These are phyloP conservation scores for Chaetoceros muelleri DNA, from an alignment of 108 stramenopile genomes.

Conservation along the genomic window DNA sequence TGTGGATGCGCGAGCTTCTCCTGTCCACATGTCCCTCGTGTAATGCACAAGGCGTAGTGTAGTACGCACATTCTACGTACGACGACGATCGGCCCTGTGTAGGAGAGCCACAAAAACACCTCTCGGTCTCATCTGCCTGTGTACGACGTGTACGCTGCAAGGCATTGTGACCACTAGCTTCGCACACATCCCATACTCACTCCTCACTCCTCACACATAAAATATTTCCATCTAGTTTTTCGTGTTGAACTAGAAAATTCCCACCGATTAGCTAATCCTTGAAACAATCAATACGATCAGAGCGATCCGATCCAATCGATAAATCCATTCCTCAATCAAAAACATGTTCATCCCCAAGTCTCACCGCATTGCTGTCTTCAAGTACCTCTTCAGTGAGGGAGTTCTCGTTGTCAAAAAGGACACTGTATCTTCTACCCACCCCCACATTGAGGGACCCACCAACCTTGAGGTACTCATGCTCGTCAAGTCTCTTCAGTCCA, in stretches of 20 bases:
- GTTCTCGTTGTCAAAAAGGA: slow-evolving; percentile 97
- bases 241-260: neutral
- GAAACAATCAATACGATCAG: neutral
- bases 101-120: too few relatives aligned
- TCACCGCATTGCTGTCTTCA: slow-evolving; percentile 96
- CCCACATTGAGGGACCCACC: slow-evolving; percentile 81
- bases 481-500: slow-evolving; percentile 88
- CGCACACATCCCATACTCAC: too few relatives aligned
- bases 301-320: neutral
- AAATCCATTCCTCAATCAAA: neutral
- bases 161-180: too few relatives aligned
- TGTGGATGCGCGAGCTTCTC: too few relatives aligned
- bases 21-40: too few relatives aligned
- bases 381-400: slow-evolving; percentile 97
- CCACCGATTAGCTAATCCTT: too few relatives aligned
- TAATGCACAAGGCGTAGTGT: too few relatives aligned
- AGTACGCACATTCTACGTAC: too few relatives aligned
- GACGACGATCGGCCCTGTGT: too few relatives aligned
- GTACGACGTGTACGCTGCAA: too few relatives aligned
- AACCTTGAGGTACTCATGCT: slow-evolving; percentile 92
- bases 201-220: too few relatives aligned
- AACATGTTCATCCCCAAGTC: slow-evolving; percentile 95
- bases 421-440: slow-evolving; percentile 78
- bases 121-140: too few relatives aligned
- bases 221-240: neutral